These are phyloP conservation scores for Hortiboletus campestris DNA, from an alignment of 768 basidiomycete species.

Conservation along the genomic window DNA sequence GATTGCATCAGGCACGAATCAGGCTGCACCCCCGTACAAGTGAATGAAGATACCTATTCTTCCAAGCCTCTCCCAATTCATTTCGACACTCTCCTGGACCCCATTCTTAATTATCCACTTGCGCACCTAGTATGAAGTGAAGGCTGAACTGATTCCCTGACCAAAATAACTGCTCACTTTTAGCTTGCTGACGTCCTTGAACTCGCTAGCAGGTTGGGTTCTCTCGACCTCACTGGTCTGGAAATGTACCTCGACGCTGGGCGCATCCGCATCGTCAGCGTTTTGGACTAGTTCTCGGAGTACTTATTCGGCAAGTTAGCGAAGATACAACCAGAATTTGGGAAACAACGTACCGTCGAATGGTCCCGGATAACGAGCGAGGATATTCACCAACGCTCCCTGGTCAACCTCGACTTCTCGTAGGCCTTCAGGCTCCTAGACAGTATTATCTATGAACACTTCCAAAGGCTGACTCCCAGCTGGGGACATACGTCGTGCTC, in stretches of 20 bases:
- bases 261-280: constrained; percentile 48
- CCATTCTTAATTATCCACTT: constrained; percentile 18
- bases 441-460: neutral
- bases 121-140: constrained; percentile 1
- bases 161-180: neutral
- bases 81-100: constrained; percentile 2
- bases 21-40: neutral
- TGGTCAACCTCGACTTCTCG: constrained; percentile 19
- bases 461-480: too few species aligned
- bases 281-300: constrained; percentile 59
- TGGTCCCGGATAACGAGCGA: constrained; percentile 17
- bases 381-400: constrained; percentile 14
- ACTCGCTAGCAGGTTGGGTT: neutral
- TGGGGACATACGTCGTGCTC: neutral
- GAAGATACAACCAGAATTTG: neutral
- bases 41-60: constrained; percentile 10
- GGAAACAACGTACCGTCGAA: constrained; percentile 4
- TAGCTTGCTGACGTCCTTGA: neutral
- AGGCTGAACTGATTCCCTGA: neutral
- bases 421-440: neutral
- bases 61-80: constrained; percentile 10
- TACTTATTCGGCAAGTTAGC: constrained; percentile 26
- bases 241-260: constrained; percentile 37
- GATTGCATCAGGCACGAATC: neutral
- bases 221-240: constrained; percentile 21